Base-by-base conservation (phyloP, 2,329 filamentous ascomycete species). In the Lachnellula hyalina region DNA sequence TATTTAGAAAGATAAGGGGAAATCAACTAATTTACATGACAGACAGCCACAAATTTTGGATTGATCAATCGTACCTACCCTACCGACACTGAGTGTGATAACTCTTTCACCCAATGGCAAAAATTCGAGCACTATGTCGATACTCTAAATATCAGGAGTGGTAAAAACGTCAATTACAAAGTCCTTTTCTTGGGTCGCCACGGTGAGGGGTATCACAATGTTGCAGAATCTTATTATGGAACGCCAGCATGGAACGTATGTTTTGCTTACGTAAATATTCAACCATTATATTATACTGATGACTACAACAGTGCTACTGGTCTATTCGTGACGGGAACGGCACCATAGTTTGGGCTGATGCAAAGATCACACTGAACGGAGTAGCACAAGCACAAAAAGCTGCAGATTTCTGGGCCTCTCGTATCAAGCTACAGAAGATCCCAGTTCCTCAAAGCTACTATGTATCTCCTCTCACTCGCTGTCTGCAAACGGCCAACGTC, bases 241-340 rank as follows among this genome's bases (percentile, higher is more conserved):
- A 88, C 84, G 0, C 78, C 82, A 1, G 82, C 81, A 2, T 89
- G 85, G 86, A 85, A 89, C 66, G 81, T 81, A 68, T 63, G 79
- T 72, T 4, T 23, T 55, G 23, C 46, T 7, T 46, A 40, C 19
- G 7, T 15, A 48, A 6, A n/a, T 11, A 45, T 23, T 42, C 2
- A 15, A 8, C 14, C 7, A 19, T 42, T 8, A 42, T n/a, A 21
- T 21, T 21, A 21, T 21, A 11, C 44, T 52, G 36, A 49, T 41
- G 15, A 14, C 12, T 12, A n/a, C 40, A 23, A 28, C 17, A 80
- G 77, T 82, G 82, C 68, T 87, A 88, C 73, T 89, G 83, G 83
- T 77, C 80, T 4, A 74, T 81, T 56, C 74, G 78, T 1, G 78
- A 86, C 36, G 85, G 86, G 59, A 86, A 89, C 64, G 77, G 73